Conservation (phyloP, 228 moss, liverwort and hornwort genomes). For the Sphagnum fallax region DNA sequence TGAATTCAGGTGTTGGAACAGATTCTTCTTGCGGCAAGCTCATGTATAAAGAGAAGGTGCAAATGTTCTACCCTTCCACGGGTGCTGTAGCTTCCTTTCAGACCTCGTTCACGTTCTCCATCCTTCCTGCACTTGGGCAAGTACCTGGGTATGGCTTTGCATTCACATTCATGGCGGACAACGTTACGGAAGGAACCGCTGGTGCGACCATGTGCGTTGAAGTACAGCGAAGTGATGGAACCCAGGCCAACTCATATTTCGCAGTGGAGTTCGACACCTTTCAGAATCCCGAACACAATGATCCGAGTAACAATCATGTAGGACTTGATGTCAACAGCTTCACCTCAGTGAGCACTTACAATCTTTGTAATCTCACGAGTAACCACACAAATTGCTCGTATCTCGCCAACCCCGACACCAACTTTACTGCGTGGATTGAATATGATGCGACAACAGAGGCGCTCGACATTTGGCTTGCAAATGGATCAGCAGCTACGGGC, state of each 20-base stretch:
- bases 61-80: slow-evolving; percentile 33
- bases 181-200: not conserved
- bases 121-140: not conserved
- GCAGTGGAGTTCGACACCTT: slow-evolving; percentile 58
- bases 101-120: slow-evolving; percentile 38
- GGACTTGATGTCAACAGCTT: slow-evolving; percentile 20
- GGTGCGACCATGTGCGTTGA: slow-evolving; percentile 22
- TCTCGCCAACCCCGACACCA: no score
- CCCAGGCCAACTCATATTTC: not conserved
- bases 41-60: slow-evolving; percentile 15
- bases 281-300: not conserved
- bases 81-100: slow-evolving; percentile 31
- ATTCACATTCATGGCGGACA: slow-evolving; percentile 24
- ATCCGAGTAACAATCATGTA: slow-evolving; percentile 23
- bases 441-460: slow-evolving; percentile 23
- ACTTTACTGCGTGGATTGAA: slow-evolving; percentile 38
- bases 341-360: slow-evolving; percentile 3
- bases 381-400: not conserved
- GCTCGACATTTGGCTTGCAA: slow-evolving; percentile 39
- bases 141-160: slow-evolving; percentile 46
- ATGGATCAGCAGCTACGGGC: not conserved
- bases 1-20: no score
- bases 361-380: slow-evolving; percentile 18
- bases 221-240: no score
- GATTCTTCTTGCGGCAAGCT: no score